Base-by-base conservation (phyloP, 1,139 yeast genomes). In the Protomyces inundatus region DNA sequence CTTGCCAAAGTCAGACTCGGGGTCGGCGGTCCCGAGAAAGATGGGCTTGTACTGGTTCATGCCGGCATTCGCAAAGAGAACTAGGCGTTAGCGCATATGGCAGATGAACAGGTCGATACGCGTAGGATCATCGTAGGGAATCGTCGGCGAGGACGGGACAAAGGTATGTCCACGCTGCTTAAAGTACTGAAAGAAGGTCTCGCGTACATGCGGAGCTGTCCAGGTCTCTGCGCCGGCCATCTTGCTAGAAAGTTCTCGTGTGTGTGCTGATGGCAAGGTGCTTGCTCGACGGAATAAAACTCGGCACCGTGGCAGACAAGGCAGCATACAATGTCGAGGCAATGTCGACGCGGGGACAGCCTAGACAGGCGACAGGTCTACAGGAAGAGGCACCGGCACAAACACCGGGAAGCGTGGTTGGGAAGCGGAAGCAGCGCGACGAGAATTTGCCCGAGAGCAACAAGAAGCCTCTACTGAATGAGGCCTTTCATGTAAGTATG, bases 111-210 rank as follows among this genome's bases (percentile, higher is more conserved):
- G 23, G 34, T 6, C 51, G 52, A 10, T 23, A 58, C 62, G 82
- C 16, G 98, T 91, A 64, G 98, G 98, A 75, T 93, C 99, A 77
- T 93, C 97, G 75, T 87, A 96, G 64, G 99, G 99, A 66, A 93
- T 87, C 46, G 93, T 98, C 0, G 97, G 89, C 3, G 98, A 90
- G 1, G 96, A 87, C 40, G 97, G 90, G 62, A 93, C 93, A 75
- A 81, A 90, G 1, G 84, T 84, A 76, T 93, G 99, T 33, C 80
- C 80, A 58, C 80, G 78, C 60, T 81, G 80, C 55, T 78, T 74
- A 71, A 93, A 93, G 74, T 79, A 93, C 68, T 90, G 87, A 72
- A 93, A 80, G 75, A 89, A 93, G 55, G 98, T 88, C 69, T 82
- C 77, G 78, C 99, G 89, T 71, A 93, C 98, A 74, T 83, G 54